Evolutionary conservation across 73 alveolate species (phyloP), one percentile per base, ranked within the genome.

Genomic region (Durusdinium trenchii): DNA sequence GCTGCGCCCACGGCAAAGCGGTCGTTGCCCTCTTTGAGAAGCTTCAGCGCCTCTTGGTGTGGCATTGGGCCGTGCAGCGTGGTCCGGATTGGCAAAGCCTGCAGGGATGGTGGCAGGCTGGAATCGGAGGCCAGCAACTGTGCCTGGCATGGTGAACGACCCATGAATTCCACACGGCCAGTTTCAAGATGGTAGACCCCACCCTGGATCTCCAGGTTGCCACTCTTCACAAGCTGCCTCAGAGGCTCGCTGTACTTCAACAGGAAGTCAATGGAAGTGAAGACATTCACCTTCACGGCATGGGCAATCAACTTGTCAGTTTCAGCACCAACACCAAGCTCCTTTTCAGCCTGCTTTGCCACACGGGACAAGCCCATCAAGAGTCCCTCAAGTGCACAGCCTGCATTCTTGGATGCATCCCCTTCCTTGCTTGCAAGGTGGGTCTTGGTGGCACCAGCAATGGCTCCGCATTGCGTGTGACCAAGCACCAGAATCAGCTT

Each of bases 401-500:
- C 95, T 9, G 79, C 60, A 35, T 32, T 42, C 79, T 87, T 87
- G 50, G 95, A 54, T 7, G 61, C 38, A 38, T 43, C 32, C 47
- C 84, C 84, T 6, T 40, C 95, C 69, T 82, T 48, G 71, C 57
- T 82, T 45, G 73, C 47, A 6, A 87, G 83, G 84, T 87, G 48
- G 78, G 95, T 87, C 84, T 46, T 40, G 64, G 79, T 46, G 18
- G 95, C 95, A 36, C 95, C 95, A 30, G 64, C 79, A 79, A 91
- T 50, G 75, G 89, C 98, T 23, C 75, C 76, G 54, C 87, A 67
- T 43, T 91, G 71, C 35, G 98, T 91, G 85, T 91, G 98, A 28
- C 98, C 98, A 50, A 91, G 64, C 89, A 91, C 98, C 89, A 91
- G 40, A 45, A 91, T 47, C 98, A 91, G 76, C 98, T 71, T 47